Evolutionary conservation across 495 filamentous ascomycete genomes (phyloP).

Genomic region (Xylaria flabelliformis): DNA sequence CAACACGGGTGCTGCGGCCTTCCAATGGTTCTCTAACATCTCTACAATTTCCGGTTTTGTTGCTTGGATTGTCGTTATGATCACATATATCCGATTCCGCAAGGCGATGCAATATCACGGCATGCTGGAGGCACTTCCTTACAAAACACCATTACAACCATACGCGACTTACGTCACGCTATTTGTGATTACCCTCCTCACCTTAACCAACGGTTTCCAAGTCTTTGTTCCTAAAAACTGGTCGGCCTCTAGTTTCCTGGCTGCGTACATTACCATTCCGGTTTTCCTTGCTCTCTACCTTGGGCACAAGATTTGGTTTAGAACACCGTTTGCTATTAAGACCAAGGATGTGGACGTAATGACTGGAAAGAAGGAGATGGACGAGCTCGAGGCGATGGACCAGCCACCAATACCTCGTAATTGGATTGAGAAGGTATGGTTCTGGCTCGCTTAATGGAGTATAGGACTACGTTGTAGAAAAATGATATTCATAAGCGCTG

Average conservation of each 20-base stretch:
- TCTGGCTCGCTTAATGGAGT: slow-evolving; percentile 49
- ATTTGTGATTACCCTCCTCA: slow-evolving; percentile 46
- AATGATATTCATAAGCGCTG: not conserved
- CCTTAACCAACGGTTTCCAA: slow-evolving; percentile 57
- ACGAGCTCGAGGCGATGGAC: slow-evolving; percentile 51
- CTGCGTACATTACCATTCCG: slow-evolving; percentile 57
- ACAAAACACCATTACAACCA: slow-evolving; percentile 49
- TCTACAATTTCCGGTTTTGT: slow-evolving; percentile 57
- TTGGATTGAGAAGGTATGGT: slow-evolving; percentile 52
- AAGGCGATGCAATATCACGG: slow-evolving; percentile 47
- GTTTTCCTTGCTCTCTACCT: slow-evolving; percentile 51
- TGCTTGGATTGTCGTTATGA: slow-evolving; percentile 57
- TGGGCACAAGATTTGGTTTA: slow-evolving; percentile 46
- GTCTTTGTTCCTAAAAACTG: slow-evolving; percentile 47
- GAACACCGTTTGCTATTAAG: slow-evolving; percentile 41
- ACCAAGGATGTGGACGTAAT: slow-evolving; percentile 50
- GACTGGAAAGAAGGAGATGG: slow-evolving; percentile 59
- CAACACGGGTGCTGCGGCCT: slow-evolving; percentile 61
- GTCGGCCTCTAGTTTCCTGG: slow-evolving; percentile 49
- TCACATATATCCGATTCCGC: slow-evolving; percentile 57
- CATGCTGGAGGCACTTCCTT: slow-evolving; percentile 47
- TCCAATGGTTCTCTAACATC: slow-evolving; percentile 64
- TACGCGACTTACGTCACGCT: slow-evolving; percentile 49
- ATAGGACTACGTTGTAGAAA: not conserved
- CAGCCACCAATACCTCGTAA: slow-evolving; percentile 47